Evolutionary conservation across 805 yeast genomes (phyloP), one percentile per base, ranked within the genome.

Genomic region (Hanseniaspora vineae): DNA sequence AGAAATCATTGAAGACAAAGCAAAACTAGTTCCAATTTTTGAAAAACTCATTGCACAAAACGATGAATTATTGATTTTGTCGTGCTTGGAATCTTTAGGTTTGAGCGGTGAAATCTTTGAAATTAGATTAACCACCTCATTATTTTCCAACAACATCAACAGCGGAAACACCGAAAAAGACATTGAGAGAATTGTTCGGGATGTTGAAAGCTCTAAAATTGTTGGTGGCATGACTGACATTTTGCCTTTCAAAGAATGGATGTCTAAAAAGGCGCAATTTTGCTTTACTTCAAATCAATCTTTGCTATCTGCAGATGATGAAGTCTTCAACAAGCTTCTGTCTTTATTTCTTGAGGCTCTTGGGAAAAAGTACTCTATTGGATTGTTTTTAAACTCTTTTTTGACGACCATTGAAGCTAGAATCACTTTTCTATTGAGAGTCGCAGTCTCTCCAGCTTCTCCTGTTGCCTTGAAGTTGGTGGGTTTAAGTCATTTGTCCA

Each of bases 81-180:
- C 59, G n/a, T 64, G 67, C 23, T 56, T 77, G 45, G 52, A 58
- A 2, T 60, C 69, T 2, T 47, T 63, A 19, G 59, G 64, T 17
- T 47, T 72, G 18, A 56, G 65, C 17, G 50, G 76, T 2, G 77
- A 73, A 31, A 54, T 68, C 4, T 65, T 81, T 31, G 89, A 81
- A 66, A 75, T 87, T 70, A 71, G 73, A 47, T 66, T 86, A 43
- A 84, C 85, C 64, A 72, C 82, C 1, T 79, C 89, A 0, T 64
- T 87, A 46, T 61, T 64, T 35, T 51, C 55, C 2, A 50, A 48
- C 9, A 56, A 55, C 12, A 55, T 52, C 11, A 48, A 47, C 17
- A 55, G 49, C 50, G 54, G 52, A 49, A 44, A 57, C 17, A 52
- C 29, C 8, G 29, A 23, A 23, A 23, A 23, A 8, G 29, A 59